Evolutionary conservation across 2,329 filamentous ascomycete genomes (phyloP).

Genomic region (Bisporella sp.): DNA sequence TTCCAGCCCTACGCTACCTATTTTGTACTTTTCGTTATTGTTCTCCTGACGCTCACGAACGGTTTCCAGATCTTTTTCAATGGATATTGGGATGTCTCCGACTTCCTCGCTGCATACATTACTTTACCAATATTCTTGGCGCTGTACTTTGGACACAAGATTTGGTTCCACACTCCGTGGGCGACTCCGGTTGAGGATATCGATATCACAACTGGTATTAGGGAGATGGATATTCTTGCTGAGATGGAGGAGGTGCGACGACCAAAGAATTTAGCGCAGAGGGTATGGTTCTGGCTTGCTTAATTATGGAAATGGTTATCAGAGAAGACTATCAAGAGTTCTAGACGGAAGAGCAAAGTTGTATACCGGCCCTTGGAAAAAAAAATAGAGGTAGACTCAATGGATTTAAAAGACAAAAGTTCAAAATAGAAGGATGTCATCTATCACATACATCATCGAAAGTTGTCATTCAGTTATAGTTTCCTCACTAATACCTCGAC

Average conservation of each 20-base stretch:
- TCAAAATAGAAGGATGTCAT: too few relatives aligned
- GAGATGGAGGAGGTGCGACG: neutral
- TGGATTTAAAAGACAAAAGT: too few relatives aligned
- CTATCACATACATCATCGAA: too few relatives aligned
- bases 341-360: too few relatives aligned
- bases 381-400: too few relatives aligned
- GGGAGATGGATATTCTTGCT: neutral
- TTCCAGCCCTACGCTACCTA: constrained; percentile 53
- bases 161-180: constrained; percentile 39
- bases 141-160: constrained; percentile 47
- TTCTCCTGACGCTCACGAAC: constrained; percentile 49
- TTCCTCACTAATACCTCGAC: too few relatives aligned
- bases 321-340: too few relatives aligned
- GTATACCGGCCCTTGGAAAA: too few relatives aligned
- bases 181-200: constrained; percentile 39
- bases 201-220: constrained; percentile 41
- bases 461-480: too few relatives aligned
- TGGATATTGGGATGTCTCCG: constrained; percentile 44
- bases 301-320: neutral
- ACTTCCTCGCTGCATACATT: constrained; percentile 58
- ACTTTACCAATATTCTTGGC: constrained; percentile 54
- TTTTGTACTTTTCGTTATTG: constrained; percentile 43
- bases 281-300: constrained; percentile 38
- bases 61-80: constrained; percentile 60
- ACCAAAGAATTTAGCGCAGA: neutral